A percentile compares a stretch with the other conserved stretches of the same genome.
phyloP scores from a whole-genome alignment of 306 rosid genomes.

The Delonix regia region DNA sequence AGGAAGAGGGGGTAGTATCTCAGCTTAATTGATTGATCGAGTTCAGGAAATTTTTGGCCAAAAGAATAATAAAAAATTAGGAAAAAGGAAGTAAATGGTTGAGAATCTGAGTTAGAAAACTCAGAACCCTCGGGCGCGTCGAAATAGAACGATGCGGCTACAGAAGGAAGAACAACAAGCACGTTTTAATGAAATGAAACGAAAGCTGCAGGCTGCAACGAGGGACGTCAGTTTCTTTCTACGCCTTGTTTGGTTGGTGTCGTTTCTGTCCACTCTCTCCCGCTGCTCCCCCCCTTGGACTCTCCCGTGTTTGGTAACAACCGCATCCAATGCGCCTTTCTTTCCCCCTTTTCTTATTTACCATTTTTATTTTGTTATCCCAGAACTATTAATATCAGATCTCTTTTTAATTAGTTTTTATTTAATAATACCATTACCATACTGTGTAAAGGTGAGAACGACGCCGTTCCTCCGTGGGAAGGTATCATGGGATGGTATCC shows the following conservation, averaged over 20 bases:
- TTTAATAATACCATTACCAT: not conserved
- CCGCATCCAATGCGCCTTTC: conserved; percentile 6
- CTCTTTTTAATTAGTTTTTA: no score
- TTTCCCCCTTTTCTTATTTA: not conserved
- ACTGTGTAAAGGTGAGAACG: not conserved
- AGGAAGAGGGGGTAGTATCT: conserved; percentile 3
- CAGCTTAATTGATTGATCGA: conserved; percentile 35
- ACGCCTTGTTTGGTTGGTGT: conserved; percentile 8
- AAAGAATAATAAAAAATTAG: not conserved
- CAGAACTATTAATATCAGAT: not conserved
- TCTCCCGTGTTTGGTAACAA: not conserved
- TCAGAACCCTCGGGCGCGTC: conserved; percentile 26
- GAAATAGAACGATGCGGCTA: conserved; percentile 6
- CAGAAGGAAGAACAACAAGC: not conserved
- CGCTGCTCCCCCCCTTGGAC: not conserved
- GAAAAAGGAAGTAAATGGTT: not conserved
- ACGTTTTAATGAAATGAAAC: not conserved
- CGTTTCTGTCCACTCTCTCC: conserved; percentile 5
- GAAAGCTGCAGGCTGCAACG: conserved; percentile 20
- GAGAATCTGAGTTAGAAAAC: not conserved
- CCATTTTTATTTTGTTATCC: no score
- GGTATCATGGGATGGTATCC: not conserved
- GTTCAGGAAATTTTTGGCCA: conserved; percentile 23
- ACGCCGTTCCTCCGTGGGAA: not conserved
- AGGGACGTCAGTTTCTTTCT: conserved; percentile 24